phyloP scores from a whole-genome alignment of 495 filamentous ascomycete species.

The Neurospora hispaniola region DNA sequence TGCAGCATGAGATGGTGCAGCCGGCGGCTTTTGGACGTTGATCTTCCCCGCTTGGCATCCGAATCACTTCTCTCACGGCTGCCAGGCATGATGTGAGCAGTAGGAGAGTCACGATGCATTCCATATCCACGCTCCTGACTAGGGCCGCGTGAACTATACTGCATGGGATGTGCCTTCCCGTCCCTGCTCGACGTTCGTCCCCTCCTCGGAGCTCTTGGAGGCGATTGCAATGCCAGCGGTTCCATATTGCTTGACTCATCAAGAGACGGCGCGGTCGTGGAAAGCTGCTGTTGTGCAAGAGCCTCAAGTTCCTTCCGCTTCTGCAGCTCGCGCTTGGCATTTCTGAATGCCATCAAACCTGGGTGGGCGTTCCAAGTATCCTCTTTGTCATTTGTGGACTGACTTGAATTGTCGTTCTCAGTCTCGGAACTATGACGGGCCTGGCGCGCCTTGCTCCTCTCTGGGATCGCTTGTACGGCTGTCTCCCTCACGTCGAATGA shows the following conservation, averaged over 20 bases:
- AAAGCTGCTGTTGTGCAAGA: slow-evolving; percentile 22
- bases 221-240: slow-evolving; percentile 14
- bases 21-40: slow-evolving; percentile 37
- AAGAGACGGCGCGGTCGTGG: slow-evolving; percentile 9
- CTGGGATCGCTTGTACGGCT: slow-evolving; percentile 24
- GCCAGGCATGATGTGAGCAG: slow-evolving; percentile 18
- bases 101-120: slow-evolving; percentile 13
- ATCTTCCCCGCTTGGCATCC: slow-evolving; percentile 41
- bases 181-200: slow-evolving; percentile 36
- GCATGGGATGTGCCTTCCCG: slow-evolving; percentile 31
- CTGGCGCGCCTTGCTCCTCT: slow-evolving; percentile 32
- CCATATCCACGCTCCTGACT: slow-evolving; percentile 25
- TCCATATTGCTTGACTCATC: slow-evolving; percentile 13
- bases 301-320: slow-evolving; percentile 38
- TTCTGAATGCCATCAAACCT: slow-evolving; percentile 38
- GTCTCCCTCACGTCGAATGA: slow-evolving; percentile 20
- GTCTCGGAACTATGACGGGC: slow-evolving; percentile 12
- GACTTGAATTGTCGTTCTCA: slow-evolving; percentile 11
- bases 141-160: slow-evolving; percentile 28
- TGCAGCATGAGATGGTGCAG: slow-evolving; percentile 32
- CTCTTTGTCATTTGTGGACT: slow-evolving; percentile 13
- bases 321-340: slow-evolving; percentile 43
- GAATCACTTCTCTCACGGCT: slow-evolving; percentile 53
- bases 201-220: slow-evolving; percentile 19
- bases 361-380: slow-evolving; percentile 27